Conservation (phyloP, 192 early-diverging fungal genomes). For the Entomortierella parvispora region DNA sequence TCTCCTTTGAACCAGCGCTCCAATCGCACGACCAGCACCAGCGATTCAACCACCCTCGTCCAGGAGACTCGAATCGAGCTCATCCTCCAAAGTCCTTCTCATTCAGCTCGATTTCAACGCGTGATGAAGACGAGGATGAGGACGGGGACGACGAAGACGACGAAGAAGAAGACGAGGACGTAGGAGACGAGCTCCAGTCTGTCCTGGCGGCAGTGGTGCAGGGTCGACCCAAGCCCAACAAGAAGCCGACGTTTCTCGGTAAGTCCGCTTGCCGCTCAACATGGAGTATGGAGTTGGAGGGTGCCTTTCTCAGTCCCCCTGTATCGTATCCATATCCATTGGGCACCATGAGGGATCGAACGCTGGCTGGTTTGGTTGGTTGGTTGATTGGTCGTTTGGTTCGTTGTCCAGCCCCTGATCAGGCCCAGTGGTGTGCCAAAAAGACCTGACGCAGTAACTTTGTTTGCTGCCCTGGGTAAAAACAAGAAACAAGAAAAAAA, state of each 20-base stretch:
- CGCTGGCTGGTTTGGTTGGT: too few relatives aligned
- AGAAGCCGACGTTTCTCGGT: not conserved
- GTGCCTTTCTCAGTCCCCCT: too few relatives aligned
- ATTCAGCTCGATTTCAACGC: not conserved
- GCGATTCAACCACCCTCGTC: too few relatives aligned
- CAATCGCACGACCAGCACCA: not conserved
- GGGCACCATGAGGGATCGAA: too few relatives aligned
- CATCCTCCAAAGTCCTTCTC: conserved; percentile 1
- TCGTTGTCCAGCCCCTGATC: too few relatives aligned
- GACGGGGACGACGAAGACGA: conserved; percentile 16
- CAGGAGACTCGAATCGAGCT: not conserved
- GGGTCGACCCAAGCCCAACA: conserved; percentile 1
- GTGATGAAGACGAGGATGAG: conserved; percentile 2
- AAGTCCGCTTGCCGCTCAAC: not conserved
- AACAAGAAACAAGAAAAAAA: not conserved
- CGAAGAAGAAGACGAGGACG: conserved; percentile 21
- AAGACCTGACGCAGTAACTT: not conserved
- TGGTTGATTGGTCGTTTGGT: too few relatives aligned
- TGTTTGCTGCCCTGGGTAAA: conserved; percentile 1
- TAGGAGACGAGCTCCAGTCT: conserved; percentile 12
- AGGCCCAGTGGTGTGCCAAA: not conserved
- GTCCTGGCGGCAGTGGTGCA: conserved; percentile 9
- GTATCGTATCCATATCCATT: too few relatives aligned
- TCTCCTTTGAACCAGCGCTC: not conserved
- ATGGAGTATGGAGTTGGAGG: too few relatives aligned